Conservation (phyloP, 2,329 filamentous ascomycete species). For the Fusarium incarnatum region DNA sequence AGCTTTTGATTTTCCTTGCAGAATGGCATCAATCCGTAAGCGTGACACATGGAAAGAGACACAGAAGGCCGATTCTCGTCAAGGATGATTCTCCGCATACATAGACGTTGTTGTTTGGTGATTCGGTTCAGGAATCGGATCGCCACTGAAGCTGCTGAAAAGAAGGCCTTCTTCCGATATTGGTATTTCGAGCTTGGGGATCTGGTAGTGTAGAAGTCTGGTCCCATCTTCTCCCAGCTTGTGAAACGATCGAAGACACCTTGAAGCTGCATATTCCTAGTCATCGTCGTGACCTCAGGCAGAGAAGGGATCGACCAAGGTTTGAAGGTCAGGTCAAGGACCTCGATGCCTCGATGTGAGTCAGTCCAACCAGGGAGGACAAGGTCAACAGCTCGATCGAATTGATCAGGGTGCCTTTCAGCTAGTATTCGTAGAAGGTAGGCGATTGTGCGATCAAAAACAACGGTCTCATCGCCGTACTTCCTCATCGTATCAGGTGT, state of each 20-base stretch:
- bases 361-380: not conserved
- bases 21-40: slow-evolving; percentile 15
- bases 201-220: fast-evolving
- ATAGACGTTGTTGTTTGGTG: not conserved
- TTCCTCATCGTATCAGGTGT: not conserved
- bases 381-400: not conserved
- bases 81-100: not conserved
- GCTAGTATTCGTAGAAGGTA: not conserved
- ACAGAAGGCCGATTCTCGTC: slow-evolving; percentile 8
- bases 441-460: not conserved
- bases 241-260: not conserved
- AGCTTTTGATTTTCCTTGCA: slow-evolving; percentile 19
- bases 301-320: slow-evolving; percentile 1
- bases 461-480: not conserved
- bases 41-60: not conserved
- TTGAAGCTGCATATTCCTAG: not conserved
- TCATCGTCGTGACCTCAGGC: not conserved
- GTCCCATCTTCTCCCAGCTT: not conserved
- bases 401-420: not conserved
- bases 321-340: not conserved
- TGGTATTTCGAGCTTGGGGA: not conserved
- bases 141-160: slow-evolving; percentile 15
- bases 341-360: not conserved
- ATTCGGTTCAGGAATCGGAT: slow-evolving; percentile 13
- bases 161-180: not conserved